Evolutionary conservation across 2,329 filamentous ascomycete species (phyloP).

Genomic region (Lecanicillium sp.): DNA sequence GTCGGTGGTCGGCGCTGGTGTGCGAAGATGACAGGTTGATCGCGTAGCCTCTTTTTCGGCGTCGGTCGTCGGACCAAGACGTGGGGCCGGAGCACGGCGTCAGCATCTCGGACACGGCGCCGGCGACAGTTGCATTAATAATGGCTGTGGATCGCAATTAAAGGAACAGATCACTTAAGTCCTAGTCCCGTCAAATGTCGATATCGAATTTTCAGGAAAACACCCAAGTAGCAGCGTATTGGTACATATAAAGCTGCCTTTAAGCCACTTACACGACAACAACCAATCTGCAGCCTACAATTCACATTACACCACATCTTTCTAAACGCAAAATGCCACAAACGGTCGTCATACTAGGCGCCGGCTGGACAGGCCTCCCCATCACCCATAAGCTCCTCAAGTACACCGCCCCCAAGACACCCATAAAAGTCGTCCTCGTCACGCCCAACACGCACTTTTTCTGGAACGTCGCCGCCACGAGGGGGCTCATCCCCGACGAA

Average conservation of each 20-base stretch:
- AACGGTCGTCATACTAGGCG: constrained; percentile 48
- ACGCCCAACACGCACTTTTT: constrained; percentile 49
- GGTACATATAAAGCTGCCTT: background rate
- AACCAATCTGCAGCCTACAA: constrained; percentile 1
- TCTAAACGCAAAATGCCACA: constrained; percentile 34
- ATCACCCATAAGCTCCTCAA: constrained; percentile 47
- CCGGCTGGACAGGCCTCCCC: constrained; percentile 45
- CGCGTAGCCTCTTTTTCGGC: background rate
- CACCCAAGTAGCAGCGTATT: background rate
- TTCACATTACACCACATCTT: background rate
- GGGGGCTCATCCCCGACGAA: constrained; percentile 44
- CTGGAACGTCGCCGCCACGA: constrained; percentile 52
- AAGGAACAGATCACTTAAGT: no score
- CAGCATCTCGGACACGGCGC: background rate
- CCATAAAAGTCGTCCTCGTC: constrained; percentile 47
- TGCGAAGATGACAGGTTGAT: background rate
- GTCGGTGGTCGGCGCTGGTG: background rate
- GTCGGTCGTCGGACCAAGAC: constrained; percentile 2
- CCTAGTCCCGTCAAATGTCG: no score
- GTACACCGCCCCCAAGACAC: constrained; percentile 35
- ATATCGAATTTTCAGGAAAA: no score
- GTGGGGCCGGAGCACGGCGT: background rate
- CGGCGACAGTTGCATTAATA: no score
- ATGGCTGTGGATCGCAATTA: no score
- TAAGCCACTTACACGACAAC: constrained; percentile 23